These are phyloP conservation scores for Pseudoscleropodium purum DNA, from an alignment of 225 moss, liverwort and hornwort species.

Conservation along the genomic window DNA sequence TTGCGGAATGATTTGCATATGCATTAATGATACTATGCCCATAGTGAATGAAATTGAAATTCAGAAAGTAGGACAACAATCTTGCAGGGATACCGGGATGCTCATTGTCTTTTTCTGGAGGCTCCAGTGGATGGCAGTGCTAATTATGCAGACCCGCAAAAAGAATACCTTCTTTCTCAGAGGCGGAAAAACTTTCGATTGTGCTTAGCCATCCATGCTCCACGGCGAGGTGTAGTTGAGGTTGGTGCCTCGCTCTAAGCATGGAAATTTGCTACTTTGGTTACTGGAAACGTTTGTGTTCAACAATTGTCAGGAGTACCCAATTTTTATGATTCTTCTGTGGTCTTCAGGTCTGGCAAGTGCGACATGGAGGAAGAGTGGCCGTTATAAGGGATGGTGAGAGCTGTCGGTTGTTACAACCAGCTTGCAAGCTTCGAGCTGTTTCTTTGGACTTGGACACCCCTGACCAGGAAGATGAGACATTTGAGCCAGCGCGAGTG, in stretches of 20 bases:
- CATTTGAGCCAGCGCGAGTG: slow-evolving; percentile 68
- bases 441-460: slow-evolving; percentile 29
- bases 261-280: not conserved
- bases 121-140: slow-evolving; percentile 79
- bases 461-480: slow-evolving; percentile 52
- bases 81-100: slow-evolving; percentile 95
- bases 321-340: not conserved
- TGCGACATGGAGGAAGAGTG: slow-evolving; percentile 92
- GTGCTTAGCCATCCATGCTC: slow-evolving; percentile 96
- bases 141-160: slow-evolving; percentile 59
- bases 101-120: slow-evolving; percentile 92
- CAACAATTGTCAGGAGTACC: not conserved
- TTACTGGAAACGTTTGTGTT: not conserved
- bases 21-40: not conserved
- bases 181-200: slow-evolving; percentile 68
- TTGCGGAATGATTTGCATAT: not conserved
- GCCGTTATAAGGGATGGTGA: slow-evolving; percentile 73
- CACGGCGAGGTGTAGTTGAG: slow-evolving; percentile 94
- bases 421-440: slow-evolving; percentile 78
- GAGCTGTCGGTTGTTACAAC: slow-evolving; percentile 87
- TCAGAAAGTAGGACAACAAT: not conserved
- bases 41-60: not conserved
- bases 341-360: slow-evolving; percentile 80
- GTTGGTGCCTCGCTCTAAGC: slow-evolving; percentile 10
- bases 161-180: slow-evolving; percentile 38